Base-by-base conservation (phyloP, 2,329 filamentous ascomycete genomes). In the Blastomyces percursus region DNA sequence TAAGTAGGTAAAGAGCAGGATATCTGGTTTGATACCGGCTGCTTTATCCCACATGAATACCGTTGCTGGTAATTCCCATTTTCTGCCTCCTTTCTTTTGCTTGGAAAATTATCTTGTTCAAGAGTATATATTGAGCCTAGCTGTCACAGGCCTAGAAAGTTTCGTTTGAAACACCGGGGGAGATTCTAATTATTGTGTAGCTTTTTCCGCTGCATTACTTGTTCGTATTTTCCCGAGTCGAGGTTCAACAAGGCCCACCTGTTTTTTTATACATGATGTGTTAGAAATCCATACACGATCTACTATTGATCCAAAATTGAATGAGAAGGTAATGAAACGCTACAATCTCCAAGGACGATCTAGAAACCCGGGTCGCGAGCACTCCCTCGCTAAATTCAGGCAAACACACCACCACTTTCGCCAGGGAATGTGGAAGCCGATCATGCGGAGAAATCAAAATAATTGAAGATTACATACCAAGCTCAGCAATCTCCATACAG, bases 401-500 rank as follows among this genome's bases (percentile, higher is more conserved):
- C 9, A 11, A 38, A 38, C 35, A 38, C 35, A 38, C 35, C 35
- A 38, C 9, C 35, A 21, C 19, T 35, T 35, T 9, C 21, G 3
- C 27, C 16, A 27, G 9, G 24, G 24, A 19, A 35, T 40, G 40
- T 1, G 24, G 16, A 40, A 27, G 30, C 9, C 27, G 12, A 12
- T 51, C 2, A 51, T 55, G 8, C 30, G 3, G 19, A 24, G 8
- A n/a, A 52, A 55, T 12, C 52, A 58, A 59, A 59, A 59, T 51
- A 35, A 42, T 42, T 21, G 42, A 16, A 50, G 14, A 2, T 11
- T 24, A 3, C 66, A 27, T 61, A 67, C 66, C 64, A 67, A 61
- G 44, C 64, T 65, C 46, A 99, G 79, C 70, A 97, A 76, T 73
- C 90, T 83, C 92, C 92, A 96, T 44, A 89, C 90, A 2, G 90